A percentile compares a stretch with the other conserved stretches of the same genome.
Conservation (phyloP, 768 basidiomycete species). For the Russula vinacea region DNA sequence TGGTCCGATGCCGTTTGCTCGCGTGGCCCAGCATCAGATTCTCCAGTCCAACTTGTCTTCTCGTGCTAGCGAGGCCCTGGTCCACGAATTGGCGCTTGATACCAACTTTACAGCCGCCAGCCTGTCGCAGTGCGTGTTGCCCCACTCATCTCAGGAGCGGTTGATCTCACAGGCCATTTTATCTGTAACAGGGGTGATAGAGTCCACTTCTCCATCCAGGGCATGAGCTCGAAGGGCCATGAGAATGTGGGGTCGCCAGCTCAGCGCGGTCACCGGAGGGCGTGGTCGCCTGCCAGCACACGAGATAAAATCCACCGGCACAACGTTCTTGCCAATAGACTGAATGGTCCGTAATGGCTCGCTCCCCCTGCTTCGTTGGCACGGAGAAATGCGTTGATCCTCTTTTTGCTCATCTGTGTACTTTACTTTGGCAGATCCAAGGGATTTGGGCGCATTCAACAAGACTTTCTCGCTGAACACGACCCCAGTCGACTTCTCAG, state of each 20-base stretch:
- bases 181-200: neutral
- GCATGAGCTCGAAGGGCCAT: neutral
- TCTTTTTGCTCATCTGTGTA: neutral
- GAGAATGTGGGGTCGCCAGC: too few species aligned
- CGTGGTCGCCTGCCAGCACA: neutral
- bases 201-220: neutral
- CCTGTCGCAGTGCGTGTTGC: neutral
- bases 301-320: neutral
- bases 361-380: neutral
- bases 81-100: neutral
- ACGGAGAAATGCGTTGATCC: neutral
- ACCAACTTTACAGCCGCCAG: neutral
- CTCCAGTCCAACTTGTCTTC: neutral
- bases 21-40: neutral
- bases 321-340: neutral
- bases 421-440: neutral
- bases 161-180: neutral
- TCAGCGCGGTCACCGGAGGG: neutral
- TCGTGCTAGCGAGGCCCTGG: neutral
- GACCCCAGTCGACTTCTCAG: neutral
- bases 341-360: neutral
- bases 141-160: neutral
- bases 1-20: conserved; percentile 10
- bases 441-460: neutral
- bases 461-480: neutral